Percentiles rank a stretch among this genome's conserved stretches.
phyloP scores from a whole-genome alignment of 179 eudicot species.

The Camellia oleifera region DNA sequence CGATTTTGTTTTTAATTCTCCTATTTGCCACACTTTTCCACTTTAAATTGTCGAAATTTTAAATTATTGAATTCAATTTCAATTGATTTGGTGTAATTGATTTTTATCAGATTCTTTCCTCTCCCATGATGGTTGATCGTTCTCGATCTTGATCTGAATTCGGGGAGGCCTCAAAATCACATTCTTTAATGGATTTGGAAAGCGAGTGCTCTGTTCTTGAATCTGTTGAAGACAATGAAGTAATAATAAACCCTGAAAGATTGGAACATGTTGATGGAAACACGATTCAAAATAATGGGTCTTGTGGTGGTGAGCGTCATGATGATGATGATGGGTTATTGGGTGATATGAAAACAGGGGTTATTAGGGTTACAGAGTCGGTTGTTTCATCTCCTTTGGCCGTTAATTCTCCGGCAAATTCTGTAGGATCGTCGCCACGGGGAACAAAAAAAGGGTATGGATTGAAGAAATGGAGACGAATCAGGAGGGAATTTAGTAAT shows the following conservation, averaged over 20 bases:
- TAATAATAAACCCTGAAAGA: background rate
- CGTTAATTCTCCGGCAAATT: background rate
- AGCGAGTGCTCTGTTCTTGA: conserved; percentile 21
- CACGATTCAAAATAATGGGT: conserved; percentile 24
- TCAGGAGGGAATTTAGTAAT: conserved; percentile 42
- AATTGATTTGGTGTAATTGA: background rate
- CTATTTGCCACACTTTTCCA: background rate
- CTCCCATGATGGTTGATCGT: conserved; percentile 23
- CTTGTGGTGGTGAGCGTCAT: conserved; percentile 2
- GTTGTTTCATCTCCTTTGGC: background rate
- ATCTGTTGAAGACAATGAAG: conserved; percentile 33
- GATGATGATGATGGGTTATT: background rate
- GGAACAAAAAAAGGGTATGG: conserved; percentile 50
- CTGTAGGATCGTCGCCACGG: conserved; percentile 10
- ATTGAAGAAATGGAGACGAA: conserved; percentile 77
- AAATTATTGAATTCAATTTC: background rate
- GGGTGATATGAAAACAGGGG: conserved; percentile 8
- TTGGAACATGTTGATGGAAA: conserved; percentile 18
- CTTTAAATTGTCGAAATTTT: background rate
- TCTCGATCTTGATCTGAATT: conserved; percentile 41
- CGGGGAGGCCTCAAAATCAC: background rate
- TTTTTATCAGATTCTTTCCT: background rate
- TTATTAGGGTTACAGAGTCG: conserved; percentile 8
- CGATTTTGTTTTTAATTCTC: background rate
- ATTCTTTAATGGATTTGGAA: conserved; percentile 25